Conservation (phyloP, 2,329 filamentous ascomycete genomes). For the Clonostachys byssicola region DNA sequence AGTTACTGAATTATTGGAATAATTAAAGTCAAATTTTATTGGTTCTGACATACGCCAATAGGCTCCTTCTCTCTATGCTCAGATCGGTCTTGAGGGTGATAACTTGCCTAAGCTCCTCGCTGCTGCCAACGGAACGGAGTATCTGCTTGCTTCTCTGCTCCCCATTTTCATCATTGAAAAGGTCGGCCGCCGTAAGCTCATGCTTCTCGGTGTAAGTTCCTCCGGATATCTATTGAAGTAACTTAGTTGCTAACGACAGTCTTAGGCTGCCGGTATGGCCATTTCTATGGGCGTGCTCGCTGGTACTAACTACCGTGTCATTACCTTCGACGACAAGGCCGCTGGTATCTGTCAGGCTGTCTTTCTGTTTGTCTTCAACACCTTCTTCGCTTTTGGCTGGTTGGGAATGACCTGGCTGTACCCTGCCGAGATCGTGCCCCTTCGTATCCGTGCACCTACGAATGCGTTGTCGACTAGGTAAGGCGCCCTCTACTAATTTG, state of each 20-base stretch:
- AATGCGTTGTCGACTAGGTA: slow-evolving; percentile 53
- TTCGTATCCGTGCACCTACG: slow-evolving; percentile 48
- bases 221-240: no score
- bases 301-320: slow-evolving; percentile 20
- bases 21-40: no score
- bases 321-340: slow-evolving; percentile 16
- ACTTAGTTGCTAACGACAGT: no score
- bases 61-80: no score
- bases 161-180: slow-evolving; percentile 38
- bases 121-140: slow-evolving; percentile 44
- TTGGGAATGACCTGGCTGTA: slow-evolving; percentile 57
- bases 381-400: slow-evolving; percentile 52
- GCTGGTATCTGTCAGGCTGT: slow-evolving; percentile 25
- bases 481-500: slow-evolving; percentile 38
- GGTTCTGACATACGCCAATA: no score
- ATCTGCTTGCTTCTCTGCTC: slow-evolving; percentile 30
- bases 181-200: slow-evolving; percentile 55
- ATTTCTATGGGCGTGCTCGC: slow-evolving; percentile 55
- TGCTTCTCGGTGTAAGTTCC: slow-evolving; percentile 49
- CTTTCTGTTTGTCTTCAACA: slow-evolving; percentile 60
- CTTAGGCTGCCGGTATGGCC: slow-evolving; percentile 52
- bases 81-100: no score
- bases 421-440: slow-evolving; percentile 57
- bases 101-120: slow-evolving; percentile 22
- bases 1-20: slow-evolving; percentile 24